phyloP scores from a whole-genome alignment of 1,284 basidiomycete genomes.

The Ceratobasidium sp. region DNA sequence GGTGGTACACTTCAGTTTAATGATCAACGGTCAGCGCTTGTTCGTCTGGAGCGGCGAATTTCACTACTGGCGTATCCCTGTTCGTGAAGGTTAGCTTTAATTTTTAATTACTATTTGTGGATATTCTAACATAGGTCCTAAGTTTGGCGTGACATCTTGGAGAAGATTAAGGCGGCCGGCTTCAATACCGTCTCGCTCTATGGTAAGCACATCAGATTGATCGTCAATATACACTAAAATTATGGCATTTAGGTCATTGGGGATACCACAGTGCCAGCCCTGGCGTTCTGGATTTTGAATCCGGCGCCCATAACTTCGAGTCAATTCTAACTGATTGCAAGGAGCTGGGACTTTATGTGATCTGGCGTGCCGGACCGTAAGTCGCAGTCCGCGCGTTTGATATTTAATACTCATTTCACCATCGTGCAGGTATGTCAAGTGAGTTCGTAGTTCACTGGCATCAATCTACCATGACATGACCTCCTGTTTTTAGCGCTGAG shows the following conservation, averaged over 20 bases:
- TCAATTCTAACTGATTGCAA: constrained; percentile 41
- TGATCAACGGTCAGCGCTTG: constrained; percentile 43
- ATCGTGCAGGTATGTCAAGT: constrained; percentile 32
- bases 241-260: constrained; percentile 29
- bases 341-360: constrained; percentile 44
- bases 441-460: background rate
- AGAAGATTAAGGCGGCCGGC: constrained; percentile 45
- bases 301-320: constrained; percentile 45
- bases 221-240: background rate
- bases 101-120: background rate
- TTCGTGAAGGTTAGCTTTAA: constrained; percentile 29
- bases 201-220: background rate
- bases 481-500: constrained; percentile 21
- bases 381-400: background rate
- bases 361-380: constrained; percentile 45
- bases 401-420: no score
- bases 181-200: constrained; percentile 46
- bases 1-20: constrained; percentile 7
- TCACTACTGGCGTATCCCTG: constrained; percentile 48
- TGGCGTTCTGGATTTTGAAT: constrained; percentile 38
- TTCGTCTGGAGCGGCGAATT: constrained; percentile 46
- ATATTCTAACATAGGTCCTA: background rate
- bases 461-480: no score
- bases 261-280: constrained; percentile 44
- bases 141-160: constrained; percentile 47